Conservation (phyloP, 2,329 filamentous ascomycete species). For the Apiospora arundinis region DNA sequence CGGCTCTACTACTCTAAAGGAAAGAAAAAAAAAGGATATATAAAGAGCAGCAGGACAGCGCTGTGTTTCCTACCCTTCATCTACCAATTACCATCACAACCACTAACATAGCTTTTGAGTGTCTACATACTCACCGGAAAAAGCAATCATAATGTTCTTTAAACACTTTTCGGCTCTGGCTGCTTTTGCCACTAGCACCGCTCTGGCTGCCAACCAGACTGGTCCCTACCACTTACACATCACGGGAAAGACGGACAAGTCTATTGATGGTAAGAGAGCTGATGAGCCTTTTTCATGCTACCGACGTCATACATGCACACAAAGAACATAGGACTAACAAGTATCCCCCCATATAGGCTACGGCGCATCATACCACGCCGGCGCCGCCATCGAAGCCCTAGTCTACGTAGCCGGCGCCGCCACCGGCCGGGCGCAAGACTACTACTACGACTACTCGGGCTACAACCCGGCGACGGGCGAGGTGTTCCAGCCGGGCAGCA, state of each 20-base stretch:
- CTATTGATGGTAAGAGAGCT: conserved; percentile 33
- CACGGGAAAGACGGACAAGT: conserved; percentile 31
- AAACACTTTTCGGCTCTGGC: conserved; percentile 23
- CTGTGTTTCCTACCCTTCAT: not conserved
- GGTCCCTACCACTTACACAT: conserved; percentile 33
- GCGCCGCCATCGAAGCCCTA: conserved; percentile 33
- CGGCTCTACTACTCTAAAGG: not conserved
- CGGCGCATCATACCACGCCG: conserved; percentile 32
- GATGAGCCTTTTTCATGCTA: not conserved
- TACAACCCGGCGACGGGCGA: conserved; percentile 29
- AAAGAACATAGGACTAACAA: not conserved
- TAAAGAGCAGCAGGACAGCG: not conserved
- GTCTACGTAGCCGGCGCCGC: conserved; percentile 29
- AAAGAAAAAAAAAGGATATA: not conserved
- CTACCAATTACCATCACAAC: not conserved
- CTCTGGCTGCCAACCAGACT: conserved; percentile 30
- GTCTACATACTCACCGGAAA: not conserved
- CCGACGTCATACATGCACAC: not conserved
- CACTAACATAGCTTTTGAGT: too few relatives aligned
- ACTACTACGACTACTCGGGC: conserved; percentile 34
- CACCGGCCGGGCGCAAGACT: conserved; percentile 26
- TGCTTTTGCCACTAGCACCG: conserved; percentile 28
- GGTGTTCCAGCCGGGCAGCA: conserved; percentile 29
- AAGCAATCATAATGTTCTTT: conserved; percentile 1
- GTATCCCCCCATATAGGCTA: conserved; percentile 28